Conservation (phyloP, 352 stramenopile genomes). For the Globisporangium cylindrosporum region DNA sequence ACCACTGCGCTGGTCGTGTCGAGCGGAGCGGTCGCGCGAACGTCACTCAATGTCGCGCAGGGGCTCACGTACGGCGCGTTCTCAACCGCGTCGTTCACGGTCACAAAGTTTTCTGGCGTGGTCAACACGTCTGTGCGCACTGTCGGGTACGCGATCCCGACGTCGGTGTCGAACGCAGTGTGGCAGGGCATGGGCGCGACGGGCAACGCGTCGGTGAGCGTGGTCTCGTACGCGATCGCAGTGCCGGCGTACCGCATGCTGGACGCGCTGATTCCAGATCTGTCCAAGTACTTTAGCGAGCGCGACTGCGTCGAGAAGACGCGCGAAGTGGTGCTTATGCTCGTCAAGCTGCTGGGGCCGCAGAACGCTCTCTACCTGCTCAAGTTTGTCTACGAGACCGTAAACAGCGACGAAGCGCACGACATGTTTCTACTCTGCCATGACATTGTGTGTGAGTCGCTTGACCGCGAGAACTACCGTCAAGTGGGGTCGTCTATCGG, state of each 20-base stretch:
- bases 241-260: conserved; percentile 69
- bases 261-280: conserved; percentile 38
- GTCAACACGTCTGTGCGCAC: conserved; percentile 54
- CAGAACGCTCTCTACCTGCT: conserved; percentile 76
- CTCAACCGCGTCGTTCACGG: conserved; percentile 56
- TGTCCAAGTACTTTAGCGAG: conserved; percentile 45
- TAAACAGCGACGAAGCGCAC: conserved; percentile 73
- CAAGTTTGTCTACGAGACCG: conserved; percentile 65
- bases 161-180: conserved; percentile 56
- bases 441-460: conserved; percentile 56
- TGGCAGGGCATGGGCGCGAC: conserved; percentile 64
- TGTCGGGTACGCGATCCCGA: conserved; percentile 50
- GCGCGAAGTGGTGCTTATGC: conserved; percentile 40
- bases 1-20: conserved; percentile 60
- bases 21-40: conserved; percentile 40
- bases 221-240: conserved; percentile 64
- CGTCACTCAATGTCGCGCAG: conserved; percentile 49
- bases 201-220: conserved; percentile 50
- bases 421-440: conserved; percentile 65
- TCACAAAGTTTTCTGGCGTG: conserved; percentile 40
- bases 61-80: conserved; percentile 48
- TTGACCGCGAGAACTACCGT: conserved; percentile 66
- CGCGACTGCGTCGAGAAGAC: conserved; percentile 53
- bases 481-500: conserved; percentile 37
- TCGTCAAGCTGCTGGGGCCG: conserved; percentile 57